Percentiles rank a stretch among this genome's conserved stretches.
These are phyloP conservation scores for Populus ilicifolia DNA, from an alignment of 345 rosid species.

Conservation along the genomic window DNA sequence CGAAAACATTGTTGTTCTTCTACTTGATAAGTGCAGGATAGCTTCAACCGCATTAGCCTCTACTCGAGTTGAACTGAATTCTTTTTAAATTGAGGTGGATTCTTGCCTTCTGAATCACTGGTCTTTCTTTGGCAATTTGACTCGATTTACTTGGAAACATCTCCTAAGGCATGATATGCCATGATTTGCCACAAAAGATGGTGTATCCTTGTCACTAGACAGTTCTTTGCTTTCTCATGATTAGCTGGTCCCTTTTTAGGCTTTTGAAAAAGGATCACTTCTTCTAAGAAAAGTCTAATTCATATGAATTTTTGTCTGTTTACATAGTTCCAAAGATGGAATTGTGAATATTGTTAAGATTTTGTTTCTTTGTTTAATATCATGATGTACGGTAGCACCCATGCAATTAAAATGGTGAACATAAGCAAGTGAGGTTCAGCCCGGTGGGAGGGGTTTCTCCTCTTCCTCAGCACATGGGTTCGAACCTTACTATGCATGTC, in stretches of 20 bases:
- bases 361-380: not conserved
- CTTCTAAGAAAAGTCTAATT: not conserved
- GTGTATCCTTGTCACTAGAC: slow-evolving; percentile 3
- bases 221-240: slow-evolving; percentile 13
- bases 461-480: no score
- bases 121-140: slow-evolving; percentile 6
- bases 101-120: not conserved
- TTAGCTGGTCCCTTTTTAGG: slow-evolving; percentile 10
- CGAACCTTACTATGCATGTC: no score
- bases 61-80: slow-evolving; percentile 3
- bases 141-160: slow-evolving; percentile 1
- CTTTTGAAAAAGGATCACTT: not conserved
- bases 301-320: not conserved
- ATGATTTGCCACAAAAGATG: slow-evolving; percentile 16
- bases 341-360: not conserved
- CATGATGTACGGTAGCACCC: not conserved
- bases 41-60: not conserved
- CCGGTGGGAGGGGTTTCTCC: no score
- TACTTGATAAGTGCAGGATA: not conserved
- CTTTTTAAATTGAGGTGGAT: slow-evolving; percentile 6
- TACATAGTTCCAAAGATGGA: not conserved
- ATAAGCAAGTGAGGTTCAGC: no score
- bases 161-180: slow-evolving; percentile 3
- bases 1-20: not conserved
- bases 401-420: not conserved